Evolutionary conservation across 208 protist species (phyloP), one percentile per base, ranked within the genome.

Genomic region (Acanthamoeba castellanii): DNA sequence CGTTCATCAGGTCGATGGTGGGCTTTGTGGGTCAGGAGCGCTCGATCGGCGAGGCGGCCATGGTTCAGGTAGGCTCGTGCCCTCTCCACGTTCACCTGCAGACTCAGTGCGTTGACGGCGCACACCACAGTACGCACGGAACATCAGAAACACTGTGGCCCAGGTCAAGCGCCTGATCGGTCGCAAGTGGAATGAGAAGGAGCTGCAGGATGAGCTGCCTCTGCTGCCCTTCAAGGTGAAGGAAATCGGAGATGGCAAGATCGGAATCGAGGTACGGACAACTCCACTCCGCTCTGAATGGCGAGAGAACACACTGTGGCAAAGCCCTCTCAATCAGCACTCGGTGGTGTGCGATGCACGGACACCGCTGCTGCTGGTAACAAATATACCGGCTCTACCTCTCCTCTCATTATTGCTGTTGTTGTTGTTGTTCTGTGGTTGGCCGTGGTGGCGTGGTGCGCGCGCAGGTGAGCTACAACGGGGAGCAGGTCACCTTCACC

Each of bases 61-160:
- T 87, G 45, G 50, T 50, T 30, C 50, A 66, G 76, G 91, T 87
- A 27, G 13, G 88, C 14, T n/a, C 30, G 16, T 32, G 18, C 0
- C 14, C 64, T 3, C 22, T 9, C 7, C 13, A 37, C 42, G 9
- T 74, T 0, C 7, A 55, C 89, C 37, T 42, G 37, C 37, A 42
- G 37, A 42, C 37, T 42, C 37, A 42, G 37, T 42, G 37, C 3
- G 37, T 42, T 42, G 37, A 42, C 3, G 37, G 3, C 3, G 37
- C 37, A 42, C 37, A 42, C 72, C 89, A 47, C 55, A 95, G 93
- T 96, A 95, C 87, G 97, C 91, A 18, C 7, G 52, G 52, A 98
- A 98, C 94, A 47, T 95, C 84, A 97, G 96, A 82, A 98, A 98
- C 96, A 97, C 97, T 7, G 85, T 97, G 68, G 92, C 87, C 25